Conservation (phyloP, 164 flowering plant genomes). For the Saururus chinensis region DNA sequence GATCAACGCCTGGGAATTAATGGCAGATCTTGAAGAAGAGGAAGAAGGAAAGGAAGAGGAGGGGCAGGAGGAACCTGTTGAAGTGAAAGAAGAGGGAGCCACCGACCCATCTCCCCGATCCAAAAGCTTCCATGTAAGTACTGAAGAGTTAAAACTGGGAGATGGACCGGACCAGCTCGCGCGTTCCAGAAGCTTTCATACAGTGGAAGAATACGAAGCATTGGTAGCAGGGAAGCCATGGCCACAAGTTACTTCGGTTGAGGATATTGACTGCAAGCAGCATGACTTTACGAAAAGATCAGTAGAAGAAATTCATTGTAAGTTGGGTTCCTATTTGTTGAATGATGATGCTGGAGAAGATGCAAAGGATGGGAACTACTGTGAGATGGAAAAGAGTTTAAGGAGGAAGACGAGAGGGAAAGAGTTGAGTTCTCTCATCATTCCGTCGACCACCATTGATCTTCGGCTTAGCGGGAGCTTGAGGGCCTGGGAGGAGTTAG, state of each 20-base stretch:
- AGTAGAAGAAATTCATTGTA: no score
- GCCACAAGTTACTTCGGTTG: no score
- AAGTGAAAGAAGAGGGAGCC: neutral
- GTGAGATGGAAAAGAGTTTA: no score
- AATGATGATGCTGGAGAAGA: no score
- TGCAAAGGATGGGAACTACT: no score
- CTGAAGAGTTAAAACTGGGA: neutral
- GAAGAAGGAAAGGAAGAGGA: neutral
- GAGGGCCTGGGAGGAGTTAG: slow-evolving; percentile 11
- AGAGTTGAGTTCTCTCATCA: slow-evolving; percentile 1
- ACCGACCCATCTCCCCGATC: neutral
- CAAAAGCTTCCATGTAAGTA: neutral
- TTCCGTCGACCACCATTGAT: slow-evolving; percentile 15
- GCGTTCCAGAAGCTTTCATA: neutral
- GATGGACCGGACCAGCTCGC: neutral
- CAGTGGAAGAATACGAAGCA: neutral
- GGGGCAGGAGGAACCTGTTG: neutral
- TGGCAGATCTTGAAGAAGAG: neutral
- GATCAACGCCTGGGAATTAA: neutral
- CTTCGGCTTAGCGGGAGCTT: slow-evolving; percentile 7
- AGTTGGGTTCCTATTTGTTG: no score
- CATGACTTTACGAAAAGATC: no score
- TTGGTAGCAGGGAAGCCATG: neutral
- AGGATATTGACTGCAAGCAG: no score
- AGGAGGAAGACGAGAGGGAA: neutral